Evolutionary conservation across 225 moss, liverwort and hornwort genomes (phyloP), one percentile per base, ranked within the genome.

Genomic region (Pleurozium schreberi): DNA sequence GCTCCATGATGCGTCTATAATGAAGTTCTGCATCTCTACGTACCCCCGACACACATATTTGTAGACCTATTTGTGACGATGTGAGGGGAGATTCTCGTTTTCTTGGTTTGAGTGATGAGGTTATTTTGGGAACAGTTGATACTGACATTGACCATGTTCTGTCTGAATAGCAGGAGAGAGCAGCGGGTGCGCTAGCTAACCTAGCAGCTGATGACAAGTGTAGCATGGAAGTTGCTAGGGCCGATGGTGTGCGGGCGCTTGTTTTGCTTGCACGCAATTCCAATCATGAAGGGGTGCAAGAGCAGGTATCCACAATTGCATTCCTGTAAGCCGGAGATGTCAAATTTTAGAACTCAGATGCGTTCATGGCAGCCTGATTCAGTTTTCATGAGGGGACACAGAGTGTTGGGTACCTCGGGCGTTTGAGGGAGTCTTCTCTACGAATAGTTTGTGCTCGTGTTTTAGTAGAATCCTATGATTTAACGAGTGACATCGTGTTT

Each of bases 131-230:
- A 92, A 76, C 76, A 66, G 67, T 87, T 33, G 63, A 90, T 65
- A 81, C 63, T 94, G 87, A 94, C 89, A 82, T 87, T 81, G 85
- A 61, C 77, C 59, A 75, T 82, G 81, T 88, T 93, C 85, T 88
- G 78, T 86, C 68, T 88, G 91, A 88, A 85, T 92, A 86, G 89
- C 93, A 98, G 97, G 97, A 98, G 90, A 94, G 98, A 93, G 98
- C 98, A 90, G 97, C 98, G 88, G 98, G 98, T 88, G 98, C 98
- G 82, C 92, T 98, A 58, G 96, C 96, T 83, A 98, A 98, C 91
- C 89, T 98, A 81, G 98, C 98, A 89, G 98, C 98, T 83, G 97
- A 98, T 91, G 98, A 98, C 91, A 96, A 98, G 91, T 98, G 97
- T 92, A 98, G 98, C 84, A 98, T 95, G 96, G 97, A 95, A 92